Evolutionary conservation across 257 asterid species (phyloP).

Genomic region (Ligustrum vulgare): DNA sequence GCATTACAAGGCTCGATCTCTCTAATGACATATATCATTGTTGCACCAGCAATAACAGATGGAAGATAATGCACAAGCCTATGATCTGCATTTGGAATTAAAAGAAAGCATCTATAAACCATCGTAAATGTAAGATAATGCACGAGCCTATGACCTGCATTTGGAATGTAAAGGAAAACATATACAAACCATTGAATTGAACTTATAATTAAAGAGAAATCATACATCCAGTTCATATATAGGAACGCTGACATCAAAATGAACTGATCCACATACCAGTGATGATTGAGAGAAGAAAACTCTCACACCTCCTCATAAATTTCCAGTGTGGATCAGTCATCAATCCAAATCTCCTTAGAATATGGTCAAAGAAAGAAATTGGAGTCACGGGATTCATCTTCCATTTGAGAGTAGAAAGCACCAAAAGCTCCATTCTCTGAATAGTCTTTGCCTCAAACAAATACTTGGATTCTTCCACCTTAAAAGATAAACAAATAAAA

Average conservation of each 20-base stretch:
- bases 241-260: background rate
- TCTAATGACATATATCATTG: conserved; percentile 30
- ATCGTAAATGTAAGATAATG: background rate
- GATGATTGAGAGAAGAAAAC: conserved; percentile 54
- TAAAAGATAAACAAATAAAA: conserved; percentile 22
- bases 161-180: conserved; percentile 2
- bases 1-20: conserved; percentile 36
- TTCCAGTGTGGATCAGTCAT: conserved; percentile 54
- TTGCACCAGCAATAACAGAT: conserved; percentile 52
- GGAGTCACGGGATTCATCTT: conserved; percentile 89
- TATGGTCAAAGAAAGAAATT: conserved; percentile 76
- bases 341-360: conserved; percentile 68
- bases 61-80: conserved; percentile 52
- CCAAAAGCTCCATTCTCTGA: conserved; percentile 85
- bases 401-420: conserved; percentile 79
- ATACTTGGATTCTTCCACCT: conserved; percentile 70
- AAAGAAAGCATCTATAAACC: conserved; percentile 3
- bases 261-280: conserved; percentile 51
- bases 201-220: conserved; percentile 3
- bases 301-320: conserved; percentile 60
- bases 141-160: background rate
- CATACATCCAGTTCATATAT: conserved; percentile 4
- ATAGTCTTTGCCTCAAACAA: conserved; percentile 83
- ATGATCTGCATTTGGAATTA: conserved; percentile 51
- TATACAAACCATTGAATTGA: background rate